phyloP scores from a whole-genome alignment of 2,329 filamentous ascomycete genomes.

The Macrophomina pseudophaseolina region DNA sequence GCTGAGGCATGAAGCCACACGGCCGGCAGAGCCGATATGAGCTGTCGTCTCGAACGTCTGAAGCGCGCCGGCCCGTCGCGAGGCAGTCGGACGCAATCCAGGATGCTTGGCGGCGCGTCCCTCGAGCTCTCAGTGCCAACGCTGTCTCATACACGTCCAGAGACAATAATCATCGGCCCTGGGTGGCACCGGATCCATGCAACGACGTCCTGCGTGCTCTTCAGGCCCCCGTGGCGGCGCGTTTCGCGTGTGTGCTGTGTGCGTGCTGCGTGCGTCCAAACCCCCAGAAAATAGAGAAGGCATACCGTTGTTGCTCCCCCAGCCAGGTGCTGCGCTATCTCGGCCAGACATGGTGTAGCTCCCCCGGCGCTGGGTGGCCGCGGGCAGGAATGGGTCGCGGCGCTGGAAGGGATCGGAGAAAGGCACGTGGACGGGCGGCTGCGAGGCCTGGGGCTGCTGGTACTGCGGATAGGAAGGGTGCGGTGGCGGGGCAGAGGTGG shows the following conservation, averaged over 20 bases:
- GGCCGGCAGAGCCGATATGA: constrained; percentile 11
- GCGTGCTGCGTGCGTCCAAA: not conserved
- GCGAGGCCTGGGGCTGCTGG: constrained; percentile 42
- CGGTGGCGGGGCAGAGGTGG: constrained; percentile 32
- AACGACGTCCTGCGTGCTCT: not conserved
- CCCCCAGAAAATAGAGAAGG: constrained; percentile 11
- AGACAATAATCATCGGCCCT: not conserved
- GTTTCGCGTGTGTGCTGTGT: not conserved
- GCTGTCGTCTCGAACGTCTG: constrained; percentile 14
- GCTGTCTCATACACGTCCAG: not conserved
- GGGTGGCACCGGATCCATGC: not conserved
- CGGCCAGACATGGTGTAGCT: constrained; percentile 46
- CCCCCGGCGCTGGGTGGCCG: constrained; percentile 44
- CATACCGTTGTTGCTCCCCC: constrained; percentile 47
- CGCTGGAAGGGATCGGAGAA: constrained; percentile 54
- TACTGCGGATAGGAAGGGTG: constrained; percentile 39
- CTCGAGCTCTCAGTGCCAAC: not conserved
- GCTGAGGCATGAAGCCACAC: not conserved
- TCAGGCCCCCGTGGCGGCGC: not conserved
- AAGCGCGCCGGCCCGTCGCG: constrained; percentile 15
- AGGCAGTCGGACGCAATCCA: not conserved
- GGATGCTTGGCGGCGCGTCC: constrained; percentile 16
- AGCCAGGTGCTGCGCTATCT: constrained; percentile 38
- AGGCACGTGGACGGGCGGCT: constrained; percentile 50
- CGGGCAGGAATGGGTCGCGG: constrained; percentile 54